phyloP scores from a whole-genome alignment of 495 filamentous ascomycete genomes.

The Chaetomidium leptoderma region DNA sequence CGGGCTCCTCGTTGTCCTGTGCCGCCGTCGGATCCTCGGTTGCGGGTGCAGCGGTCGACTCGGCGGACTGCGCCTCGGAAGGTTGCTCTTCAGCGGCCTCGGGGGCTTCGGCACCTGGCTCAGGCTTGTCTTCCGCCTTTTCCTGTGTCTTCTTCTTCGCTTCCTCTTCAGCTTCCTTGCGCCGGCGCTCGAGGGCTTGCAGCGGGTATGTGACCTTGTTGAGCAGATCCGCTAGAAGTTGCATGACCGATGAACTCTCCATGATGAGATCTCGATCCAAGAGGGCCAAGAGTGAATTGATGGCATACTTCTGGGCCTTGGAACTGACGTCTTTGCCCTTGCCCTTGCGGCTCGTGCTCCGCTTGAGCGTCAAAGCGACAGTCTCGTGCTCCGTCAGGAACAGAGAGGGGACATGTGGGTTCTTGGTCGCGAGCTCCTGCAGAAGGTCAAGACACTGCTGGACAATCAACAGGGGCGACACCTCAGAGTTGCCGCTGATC shows the following conservation, averaged over 20 bases:
- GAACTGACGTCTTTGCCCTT: constrained; percentile 81
- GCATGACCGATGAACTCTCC: constrained; percentile 94
- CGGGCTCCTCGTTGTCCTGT: constrained; percentile 27
- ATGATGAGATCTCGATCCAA: constrained; percentile 89
- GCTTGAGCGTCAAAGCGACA: constrained; percentile 63
- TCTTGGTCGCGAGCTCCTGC: constrained; percentile 73
- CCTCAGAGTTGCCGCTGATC: constrained; percentile 61
- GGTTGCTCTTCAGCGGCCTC: constrained; percentile 24
- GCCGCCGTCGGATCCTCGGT: constrained; percentile 24
- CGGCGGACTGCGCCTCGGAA: constrained; percentile 25
- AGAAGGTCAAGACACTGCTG: constrained; percentile 88
- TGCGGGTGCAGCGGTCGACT: constrained; percentile 14
- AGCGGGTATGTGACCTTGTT: constrained; percentile 86
- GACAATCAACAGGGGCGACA: constrained; percentile 89
- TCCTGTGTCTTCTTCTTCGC: constrained; percentile 53
- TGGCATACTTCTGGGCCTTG: constrained; percentile 79
- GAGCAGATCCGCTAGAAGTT: constrained; percentile 79
- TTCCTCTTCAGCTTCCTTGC: constrained; percentile 63
- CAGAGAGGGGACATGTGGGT: constrained; percentile 76
- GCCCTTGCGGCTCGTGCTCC: constrained; percentile 71
- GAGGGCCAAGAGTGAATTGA: constrained; percentile 84
- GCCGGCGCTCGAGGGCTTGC: constrained; percentile 73
- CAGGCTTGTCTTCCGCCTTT: constrained; percentile 24
- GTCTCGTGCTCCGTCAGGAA: constrained; percentile 95
- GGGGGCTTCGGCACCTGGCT: constrained; percentile 19